Evolutionary conservation across 2,329 filamentous ascomycete species (phyloP), one percentile per base, ranked within the genome.

Genomic region (Keithomyces neogunnii): DNA sequence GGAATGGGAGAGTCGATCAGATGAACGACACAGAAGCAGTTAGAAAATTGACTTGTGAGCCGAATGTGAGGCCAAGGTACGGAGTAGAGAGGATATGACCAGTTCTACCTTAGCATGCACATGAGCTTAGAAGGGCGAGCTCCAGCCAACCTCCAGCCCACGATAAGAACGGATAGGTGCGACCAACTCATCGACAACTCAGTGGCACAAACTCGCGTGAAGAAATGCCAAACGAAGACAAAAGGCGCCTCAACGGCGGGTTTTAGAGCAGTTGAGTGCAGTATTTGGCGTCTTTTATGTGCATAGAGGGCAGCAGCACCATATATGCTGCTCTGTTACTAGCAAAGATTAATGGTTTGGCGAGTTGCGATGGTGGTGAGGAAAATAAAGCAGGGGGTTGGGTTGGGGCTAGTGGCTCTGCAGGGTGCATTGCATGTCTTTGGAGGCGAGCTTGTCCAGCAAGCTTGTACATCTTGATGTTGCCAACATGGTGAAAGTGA

Each of bases 281-380:
- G 1, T 19, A 19, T 19, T 19, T 19, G 19, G 19, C 19, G 19
- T 19, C 19, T 19, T 19, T 19, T 19, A 19, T 19, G 19, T 19
- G 19, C 19, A 19, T 19, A 19, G 19, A 19, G 1, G 19, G 19
- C 19, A 19, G 19, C 19, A 19, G 19, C 19, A 13, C 8, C 10
- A 38, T 3, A n/a, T 38, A 38, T 13, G 10, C 13, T 13, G 11
- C 26, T 32, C 6, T 47, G 9, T 11, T 44, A 33, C 49, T 68
- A 69, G 62, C 66, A 61, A 8, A 54, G 59, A 50, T 63, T 64
- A 68, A 61, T 66, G 56, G 47, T 53, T 29, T 39, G 43, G 55
- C 55, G 66, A 67, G 66, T 61, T 51, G 40, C 40, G 5, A 44
- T 10, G 26, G 40, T 36, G n/a, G 47, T 19, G 19, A 19, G 19